A percentile compares a stretch with the other conserved stretches of the same genome.
These are phyloP conservation scores for Thermoascus crustaceus DNA, from an alignment of 2,329 filamentous ascomycete species.

Conservation along the genomic window DNA sequence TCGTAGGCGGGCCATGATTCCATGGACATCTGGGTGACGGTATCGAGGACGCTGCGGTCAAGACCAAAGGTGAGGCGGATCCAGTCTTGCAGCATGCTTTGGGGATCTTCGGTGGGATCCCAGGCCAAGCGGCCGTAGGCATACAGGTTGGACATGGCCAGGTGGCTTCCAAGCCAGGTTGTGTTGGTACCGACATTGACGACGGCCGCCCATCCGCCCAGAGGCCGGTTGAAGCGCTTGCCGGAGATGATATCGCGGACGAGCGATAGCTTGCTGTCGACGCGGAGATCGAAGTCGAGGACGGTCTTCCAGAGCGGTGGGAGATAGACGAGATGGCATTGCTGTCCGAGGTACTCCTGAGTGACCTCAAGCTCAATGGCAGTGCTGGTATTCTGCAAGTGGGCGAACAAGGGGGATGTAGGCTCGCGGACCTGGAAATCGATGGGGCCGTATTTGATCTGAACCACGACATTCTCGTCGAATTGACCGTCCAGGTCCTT, in stretches of 20 bases:
- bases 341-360: constrained; percentile 65
- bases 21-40: constrained; percentile 57
- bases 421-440: constrained; percentile 67
- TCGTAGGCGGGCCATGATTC: constrained; percentile 64
- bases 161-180: constrained; percentile 62
- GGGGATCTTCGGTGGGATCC: constrained; percentile 46
- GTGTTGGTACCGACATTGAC: constrained; percentile 58
- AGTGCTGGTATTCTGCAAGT: constrained; percentile 38
- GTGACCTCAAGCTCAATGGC: constrained; percentile 60
- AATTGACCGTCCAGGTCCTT: constrained; percentile 56
- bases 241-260: constrained; percentile 56
- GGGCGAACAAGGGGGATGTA: constrained; percentile 55
- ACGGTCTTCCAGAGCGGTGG: constrained; percentile 61
- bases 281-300: constrained; percentile 58
- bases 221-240: constrained; percentile 47
- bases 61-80: constrained; percentile 57
- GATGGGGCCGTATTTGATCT: constrained; percentile 67
- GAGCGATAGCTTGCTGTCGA: constrained; percentile 48
- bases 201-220: constrained; percentile 58
- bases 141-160: constrained; percentile 65
- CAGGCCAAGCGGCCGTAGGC: constrained; percentile 61
- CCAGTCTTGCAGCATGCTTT: constrained; percentile 55
- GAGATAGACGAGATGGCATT: constrained; percentile 60
- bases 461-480: constrained; percentile 61
- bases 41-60: constrained; percentile 47